Percentiles rank a stretch among this genome's conserved stretches.
These are phyloP conservation scores for Mycena vulgaris DNA, from an alignment of 768 basidiomycete genomes.

Conservation along the genomic window DNA sequence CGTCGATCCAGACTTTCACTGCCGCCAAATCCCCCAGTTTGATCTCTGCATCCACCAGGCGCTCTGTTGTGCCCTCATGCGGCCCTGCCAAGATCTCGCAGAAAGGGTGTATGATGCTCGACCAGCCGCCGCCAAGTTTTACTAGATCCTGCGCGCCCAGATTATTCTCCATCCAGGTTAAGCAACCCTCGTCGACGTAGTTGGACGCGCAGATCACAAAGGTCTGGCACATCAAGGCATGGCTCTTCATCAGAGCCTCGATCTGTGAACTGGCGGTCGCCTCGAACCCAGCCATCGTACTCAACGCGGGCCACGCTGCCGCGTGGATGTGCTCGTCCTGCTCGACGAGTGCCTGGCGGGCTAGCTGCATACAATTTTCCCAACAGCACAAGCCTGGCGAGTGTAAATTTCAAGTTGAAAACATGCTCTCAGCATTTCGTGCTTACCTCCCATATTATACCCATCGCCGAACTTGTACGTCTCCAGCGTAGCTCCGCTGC, in stretches of 20 bases:
- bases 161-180: constrained; percentile 56
- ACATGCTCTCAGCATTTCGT: too few relatives aligned
- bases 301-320: constrained; percentile 34
- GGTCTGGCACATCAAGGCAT: constrained; percentile 34
- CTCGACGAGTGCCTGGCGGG: constrained; percentile 30
- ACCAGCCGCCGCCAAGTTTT: constrained; percentile 41
- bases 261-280: constrained; percentile 20
- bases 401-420: not conserved
- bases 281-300: constrained; percentile 25
- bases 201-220: constrained; percentile 34
- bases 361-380: constrained; percentile 35
- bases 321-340: constrained; percentile 34
- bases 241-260: constrained; percentile 33
- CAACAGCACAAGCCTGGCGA: constrained; percentile 33
- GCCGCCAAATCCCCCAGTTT: constrained; percentile 19
- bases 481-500: constrained; percentile 29
- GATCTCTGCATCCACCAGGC: constrained; percentile 28
- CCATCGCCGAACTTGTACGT: constrained; percentile 26
- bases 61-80: constrained; percentile 22
- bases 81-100: constrained; percentile 29
- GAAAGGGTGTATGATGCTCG: constrained; percentile 28
- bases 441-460: constrained; percentile 33
- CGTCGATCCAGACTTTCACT: constrained; percentile 36
- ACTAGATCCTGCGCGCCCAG: constrained; percentile 54
- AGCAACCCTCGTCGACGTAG: constrained; percentile 29